phyloP scores from a whole-genome alignment of 2,329 filamentous ascomycete species.

The Teratosphaeria gauchensis region DNA sequence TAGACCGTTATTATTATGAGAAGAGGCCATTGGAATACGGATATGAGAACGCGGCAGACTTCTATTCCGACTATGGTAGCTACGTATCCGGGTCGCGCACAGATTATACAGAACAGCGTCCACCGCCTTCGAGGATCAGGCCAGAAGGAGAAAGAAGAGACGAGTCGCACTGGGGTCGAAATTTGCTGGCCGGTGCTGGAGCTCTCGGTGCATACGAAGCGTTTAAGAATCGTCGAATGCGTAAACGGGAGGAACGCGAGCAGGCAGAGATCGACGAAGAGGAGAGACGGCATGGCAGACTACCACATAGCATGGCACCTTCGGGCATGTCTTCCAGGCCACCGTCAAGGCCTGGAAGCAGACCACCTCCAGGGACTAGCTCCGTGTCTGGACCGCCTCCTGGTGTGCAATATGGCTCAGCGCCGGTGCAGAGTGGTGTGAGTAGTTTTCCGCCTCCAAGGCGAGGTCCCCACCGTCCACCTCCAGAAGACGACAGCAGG shows the following conservation, averaged over 20 bases:
- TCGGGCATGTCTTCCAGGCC: background rate
- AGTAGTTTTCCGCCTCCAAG: conserved; percentile 2
- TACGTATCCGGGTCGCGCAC: conserved; percentile 47
- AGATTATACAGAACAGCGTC: conserved; percentile 35
- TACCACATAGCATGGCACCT: background rate
- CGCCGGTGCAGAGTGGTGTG: conserved; percentile 3
- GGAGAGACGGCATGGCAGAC: conserved; percentile 2
- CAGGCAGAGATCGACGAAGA: conserved; percentile 6
- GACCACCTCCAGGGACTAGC: conserved; percentile 6
- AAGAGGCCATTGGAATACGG: conserved; percentile 34
- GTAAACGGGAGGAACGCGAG: conserved; percentile 27
- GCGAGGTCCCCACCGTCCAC: background rate
- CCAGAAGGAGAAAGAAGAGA: conserved; percentile 7
- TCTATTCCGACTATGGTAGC: conserved; percentile 48
- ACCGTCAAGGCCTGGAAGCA: conserved; percentile 8
- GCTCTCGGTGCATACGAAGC: conserved; percentile 50
- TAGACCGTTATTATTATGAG: conserved; percentile 56
- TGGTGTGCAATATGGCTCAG: conserved; percentile 7
- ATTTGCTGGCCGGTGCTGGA: conserved; percentile 44
- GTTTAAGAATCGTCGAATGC: conserved; percentile 30
- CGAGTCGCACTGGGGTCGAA: conserved; percentile 31
- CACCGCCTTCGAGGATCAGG: conserved; percentile 14
- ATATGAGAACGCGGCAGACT: conserved; percentile 3
- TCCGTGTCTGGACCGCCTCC: conserved; percentile 2
- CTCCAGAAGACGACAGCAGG: conserved; percentile 9